These are phyloP conservation scores for Lagenidium giganteum DNA, from an alignment of 352 stramenopile genomes.

Conservation along the genomic window DNA sequence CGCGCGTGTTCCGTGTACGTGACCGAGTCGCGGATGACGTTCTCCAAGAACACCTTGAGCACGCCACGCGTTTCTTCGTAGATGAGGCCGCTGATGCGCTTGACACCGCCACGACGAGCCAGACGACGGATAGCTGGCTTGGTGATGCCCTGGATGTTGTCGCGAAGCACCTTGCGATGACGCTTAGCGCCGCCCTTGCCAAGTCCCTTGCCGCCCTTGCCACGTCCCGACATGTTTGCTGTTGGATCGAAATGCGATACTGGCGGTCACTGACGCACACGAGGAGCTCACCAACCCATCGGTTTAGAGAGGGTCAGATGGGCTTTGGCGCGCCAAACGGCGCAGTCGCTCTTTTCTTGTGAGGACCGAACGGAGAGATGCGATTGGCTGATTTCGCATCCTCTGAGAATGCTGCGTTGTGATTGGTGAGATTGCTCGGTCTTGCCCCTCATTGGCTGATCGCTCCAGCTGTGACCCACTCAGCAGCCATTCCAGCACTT, in stretches of 20 bases:
- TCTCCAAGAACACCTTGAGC: constrained; percentile 59
- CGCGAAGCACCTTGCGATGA: constrained; percentile 95
- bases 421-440: too few relatives aligned
- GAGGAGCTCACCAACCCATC: neutral
- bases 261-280: neutral
- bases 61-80: constrained; percentile 77
- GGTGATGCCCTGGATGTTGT: constrained; percentile 98
- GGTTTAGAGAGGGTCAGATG: constrained; percentile 1
- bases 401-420: too few relatives aligned
- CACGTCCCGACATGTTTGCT: constrained; percentile 87
- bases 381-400: too few relatives aligned
- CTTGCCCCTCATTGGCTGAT: too few relatives aligned
- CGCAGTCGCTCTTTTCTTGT: constrained; percentile 64
- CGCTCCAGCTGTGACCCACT: too few relatives aligned
- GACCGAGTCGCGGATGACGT: constrained; percentile 49
- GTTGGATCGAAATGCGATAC: constrained; percentile 50
- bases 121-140: constrained; percentile 85
- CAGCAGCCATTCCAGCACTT: too few relatives aligned
- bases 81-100: constrained; percentile 46
- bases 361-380: too few relatives aligned
- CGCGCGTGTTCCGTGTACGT: constrained; percentile 84
- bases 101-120: constrained; percentile 44
- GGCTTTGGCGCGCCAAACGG: neutral
- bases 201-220: constrained; percentile 94
- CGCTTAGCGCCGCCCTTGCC: constrained; percentile 96